phyloP scores from a whole-genome alignment of 2,329 filamentous ascomycete species.

The Hypoxylon sp. region DNA sequence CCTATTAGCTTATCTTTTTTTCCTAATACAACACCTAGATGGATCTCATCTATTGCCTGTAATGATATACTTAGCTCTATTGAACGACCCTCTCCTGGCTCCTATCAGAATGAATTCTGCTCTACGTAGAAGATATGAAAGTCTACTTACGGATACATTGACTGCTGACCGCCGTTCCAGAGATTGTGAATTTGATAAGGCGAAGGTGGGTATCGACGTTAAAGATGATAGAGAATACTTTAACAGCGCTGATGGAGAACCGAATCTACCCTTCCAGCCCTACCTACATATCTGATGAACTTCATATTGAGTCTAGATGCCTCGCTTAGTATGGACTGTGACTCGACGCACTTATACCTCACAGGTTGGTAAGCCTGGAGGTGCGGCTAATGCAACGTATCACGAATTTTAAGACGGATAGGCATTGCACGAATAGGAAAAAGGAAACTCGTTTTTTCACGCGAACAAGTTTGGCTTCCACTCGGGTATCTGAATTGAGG shows the following conservation, averaged over 20 bases:
- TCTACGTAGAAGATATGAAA: not conserved
- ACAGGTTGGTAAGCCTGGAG: not conserved
- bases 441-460: constrained; percentile 11
- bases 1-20: too few relatives aligned
- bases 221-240: not conserved
- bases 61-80: not conserved
- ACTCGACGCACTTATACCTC: not conserved
- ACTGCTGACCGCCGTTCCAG: not conserved
- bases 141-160: not conserved
- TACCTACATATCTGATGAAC: not conserved
- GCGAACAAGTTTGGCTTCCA: constrained; percentile 1
- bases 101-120: not conserved
- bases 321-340: constrained; percentile 2
- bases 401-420: not conserved
- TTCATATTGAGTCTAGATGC: not conserved
- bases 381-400: constrained; percentile 6
- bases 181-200: not conserved
- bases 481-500: constrained; percentile 16
- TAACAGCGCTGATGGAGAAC: not conserved
- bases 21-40: not conserved
- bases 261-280: not conserved
- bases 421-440: not conserved
- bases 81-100: not conserved
- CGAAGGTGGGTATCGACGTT: not conserved
- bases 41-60: not conserved